Base-by-base conservation (phyloP, 192 early-diverging fungal species). In the Gorgonomyces haynaldii region DNA sequence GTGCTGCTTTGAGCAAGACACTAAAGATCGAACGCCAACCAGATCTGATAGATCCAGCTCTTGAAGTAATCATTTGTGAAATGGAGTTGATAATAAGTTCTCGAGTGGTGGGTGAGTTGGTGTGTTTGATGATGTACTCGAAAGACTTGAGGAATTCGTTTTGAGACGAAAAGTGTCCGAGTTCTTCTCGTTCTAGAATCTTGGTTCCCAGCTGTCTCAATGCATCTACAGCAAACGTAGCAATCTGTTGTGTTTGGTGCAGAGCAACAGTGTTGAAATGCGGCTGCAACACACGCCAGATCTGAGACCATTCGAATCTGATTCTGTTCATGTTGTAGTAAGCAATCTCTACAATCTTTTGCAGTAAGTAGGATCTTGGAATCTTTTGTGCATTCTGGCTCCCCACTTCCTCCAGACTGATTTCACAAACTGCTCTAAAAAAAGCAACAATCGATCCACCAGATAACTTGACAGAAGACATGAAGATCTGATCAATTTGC, bases 311-410 rank as follows among this genome's bases (percentile, higher is more conserved):
- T 62, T 92, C 88, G 56, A 87, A 81, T 42, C 92, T 77, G 57
- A 96, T 96, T 50, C 92, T 84, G 29, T 71, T 73, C 89, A 96
- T 92, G 61, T 96, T 96, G 69, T 96, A 96, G 66, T 96, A 88
- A 0, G 88, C 80, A 41, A 96, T 89, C 56, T 96, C 92, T 1
- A 96, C 92, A 42, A 96, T 74, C 53, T 92, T 92, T 55, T 89
- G 89, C 50, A 96, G 65, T 53, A 86, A 83, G 64, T 87, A 96
- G 79, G 89, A 83, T 16, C 91, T 64, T 37, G 88, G 85, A n/a
- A n/a, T n/a, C n/a, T n/a, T n/a, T n/a, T n/a, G n/a, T 23, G 56
- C 30, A n/a, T 37, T 20, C 30, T 41, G 24, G 24, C 42, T 45
- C 16, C 66, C 69, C 24, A 94, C 86, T 58, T 96, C 92, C 51